Conservation (phyloP, 306 rosid genomes). For the Potentilla sterilis region DNA sequence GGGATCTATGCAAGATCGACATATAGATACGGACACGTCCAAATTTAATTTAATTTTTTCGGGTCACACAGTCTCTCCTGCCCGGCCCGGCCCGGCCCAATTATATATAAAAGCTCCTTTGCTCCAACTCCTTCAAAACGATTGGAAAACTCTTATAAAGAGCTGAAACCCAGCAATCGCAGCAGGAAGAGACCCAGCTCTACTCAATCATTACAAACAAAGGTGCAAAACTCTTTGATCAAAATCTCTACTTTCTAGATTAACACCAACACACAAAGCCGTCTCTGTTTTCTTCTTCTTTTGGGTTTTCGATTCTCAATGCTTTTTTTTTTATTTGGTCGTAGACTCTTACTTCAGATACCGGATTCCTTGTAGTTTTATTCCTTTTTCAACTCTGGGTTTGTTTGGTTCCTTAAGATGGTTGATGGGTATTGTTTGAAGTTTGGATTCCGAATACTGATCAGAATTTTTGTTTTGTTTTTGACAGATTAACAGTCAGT, state of each 20-base stretch:
- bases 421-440: not conserved
- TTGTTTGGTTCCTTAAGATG: slow-evolving; percentile 7
- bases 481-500: slow-evolving; percentile 18
- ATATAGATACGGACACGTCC: too few species aligned
- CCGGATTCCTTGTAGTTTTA: not conserved
- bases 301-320: slow-evolving; percentile 9
- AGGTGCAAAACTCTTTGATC: slow-evolving; percentile 2
- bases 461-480: slow-evolving; percentile 14
- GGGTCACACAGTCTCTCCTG: too few species aligned
- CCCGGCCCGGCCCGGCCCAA: too few species aligned
- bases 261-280: not conserved
- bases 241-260: not conserved
- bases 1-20: too few species aligned
- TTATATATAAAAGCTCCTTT: not conserved
- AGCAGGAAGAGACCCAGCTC: slow-evolving; percentile 12
- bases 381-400: not conserved
- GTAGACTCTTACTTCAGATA: not conserved
- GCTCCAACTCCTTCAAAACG: not conserved
- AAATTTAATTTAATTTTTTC: too few species aligned
- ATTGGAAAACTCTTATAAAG: slow-evolving; percentile 8
- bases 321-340: not conserved
- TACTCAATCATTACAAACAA: not conserved
- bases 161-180: slow-evolving; percentile 1
- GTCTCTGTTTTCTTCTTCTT: not conserved
- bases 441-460: slow-evolving; percentile 5